Conservation (phyloP, 345 rosid species). For the Citrus glauca region DNA sequence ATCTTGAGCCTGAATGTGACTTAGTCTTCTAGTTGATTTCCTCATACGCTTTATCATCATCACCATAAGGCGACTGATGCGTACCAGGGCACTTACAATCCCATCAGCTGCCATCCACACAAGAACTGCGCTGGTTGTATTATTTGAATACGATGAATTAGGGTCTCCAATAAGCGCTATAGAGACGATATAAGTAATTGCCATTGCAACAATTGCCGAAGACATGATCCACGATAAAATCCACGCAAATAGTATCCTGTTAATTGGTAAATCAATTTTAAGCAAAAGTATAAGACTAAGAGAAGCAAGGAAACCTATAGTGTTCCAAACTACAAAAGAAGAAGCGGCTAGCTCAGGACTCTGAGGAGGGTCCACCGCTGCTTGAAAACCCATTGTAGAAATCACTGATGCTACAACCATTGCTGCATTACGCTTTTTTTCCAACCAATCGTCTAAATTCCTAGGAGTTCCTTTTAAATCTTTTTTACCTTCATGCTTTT, state of each 20-base stretch:
- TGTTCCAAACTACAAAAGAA: not conserved
- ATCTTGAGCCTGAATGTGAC: too few species aligned
- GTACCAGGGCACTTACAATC: too few species aligned
- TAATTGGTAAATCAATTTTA: conserved; percentile 24
- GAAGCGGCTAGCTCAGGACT: conserved; percentile 12
- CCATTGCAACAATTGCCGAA: not conserved
- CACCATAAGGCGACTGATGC: too few species aligned
- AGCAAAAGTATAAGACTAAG: conserved; percentile 18
- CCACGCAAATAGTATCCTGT: not conserved
- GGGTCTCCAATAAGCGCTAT: not conserved
- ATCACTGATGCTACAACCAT: conserved; percentile 34
- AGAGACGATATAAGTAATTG: not conserved
- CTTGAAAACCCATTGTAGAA: conserved; percentile 32
- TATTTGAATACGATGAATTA: too few species aligned
- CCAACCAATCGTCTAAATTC: not conserved
- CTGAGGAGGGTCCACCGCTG: conserved; percentile 17
- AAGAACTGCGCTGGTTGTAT: too few species aligned
- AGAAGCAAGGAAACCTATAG: conserved; percentile 19
- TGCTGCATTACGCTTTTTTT: conserved; percentile 12
- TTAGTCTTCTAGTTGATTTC: too few species aligned
- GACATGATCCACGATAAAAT: conserved; percentile 1
- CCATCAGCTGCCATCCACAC: too few species aligned
- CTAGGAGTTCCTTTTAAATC: not conserved
- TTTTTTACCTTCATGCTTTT: not conserved
- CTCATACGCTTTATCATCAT: too few species aligned